Percentiles rank a stretch among this genome's conserved stretches.
These are phyloP conservation scores for Blastomyces silverae DNA, from an alignment of 2,329 filamentous ascomycete genomes.

Conservation along the genomic window DNA sequence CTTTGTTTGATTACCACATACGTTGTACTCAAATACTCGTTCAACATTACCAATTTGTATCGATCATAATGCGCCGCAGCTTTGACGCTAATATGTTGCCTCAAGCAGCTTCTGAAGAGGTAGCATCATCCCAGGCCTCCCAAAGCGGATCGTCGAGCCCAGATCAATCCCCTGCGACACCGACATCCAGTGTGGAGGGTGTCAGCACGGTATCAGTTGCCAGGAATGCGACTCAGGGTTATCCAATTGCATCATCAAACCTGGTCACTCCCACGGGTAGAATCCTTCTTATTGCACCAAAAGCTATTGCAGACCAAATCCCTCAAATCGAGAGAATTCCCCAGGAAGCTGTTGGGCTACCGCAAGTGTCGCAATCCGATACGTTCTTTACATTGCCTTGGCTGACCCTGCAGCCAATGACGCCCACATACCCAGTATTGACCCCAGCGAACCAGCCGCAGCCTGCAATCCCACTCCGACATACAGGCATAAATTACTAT, in stretches of 20 bases:
- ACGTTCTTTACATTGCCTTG: background rate
- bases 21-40: background rate
- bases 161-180: background rate
- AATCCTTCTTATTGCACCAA: background rate
- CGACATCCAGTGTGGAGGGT: background rate
- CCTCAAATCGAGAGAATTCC: background rate
- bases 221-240: background rate
- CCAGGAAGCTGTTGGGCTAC: background rate
- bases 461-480: background rate
- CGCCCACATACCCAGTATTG: background rate
- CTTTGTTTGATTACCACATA: background rate
- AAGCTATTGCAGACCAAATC: background rate
- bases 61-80: background rate
- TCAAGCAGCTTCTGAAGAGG: background rate
- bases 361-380: background rate
- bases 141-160: background rate
- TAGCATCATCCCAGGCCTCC: background rate
- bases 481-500: background rate
- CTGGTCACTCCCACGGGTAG: background rate
- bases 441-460: background rate
- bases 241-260: background rate
- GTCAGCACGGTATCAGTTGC: background rate
- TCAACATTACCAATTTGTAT: background rate
- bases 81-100: background rate
- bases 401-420: background rate